Percentiles rank a stretch among this genome's conserved stretches.
Evolutionary conservation across 1,139 yeast genomes (phyloP).

Genomic region (Suhomyces choctaworum): DNA sequence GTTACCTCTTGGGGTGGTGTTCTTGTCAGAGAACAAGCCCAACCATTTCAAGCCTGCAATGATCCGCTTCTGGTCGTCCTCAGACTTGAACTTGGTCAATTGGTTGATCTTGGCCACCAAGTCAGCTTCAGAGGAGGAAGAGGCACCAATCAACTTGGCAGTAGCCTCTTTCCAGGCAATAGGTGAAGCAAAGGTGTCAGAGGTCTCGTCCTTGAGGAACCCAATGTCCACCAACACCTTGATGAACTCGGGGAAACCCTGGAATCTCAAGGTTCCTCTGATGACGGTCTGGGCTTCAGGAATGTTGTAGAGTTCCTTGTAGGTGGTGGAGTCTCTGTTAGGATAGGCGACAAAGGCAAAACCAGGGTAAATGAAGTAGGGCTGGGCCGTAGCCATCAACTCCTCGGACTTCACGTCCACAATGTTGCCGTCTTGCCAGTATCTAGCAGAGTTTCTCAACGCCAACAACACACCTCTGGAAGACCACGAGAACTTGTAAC

Average conservation of each 20-base stretch:
- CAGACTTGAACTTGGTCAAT: conserved; percentile 78
- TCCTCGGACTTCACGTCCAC: conserved; percentile 84
- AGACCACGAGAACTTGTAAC: conserved; percentile 98
- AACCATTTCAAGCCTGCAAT: conserved; percentile 90
- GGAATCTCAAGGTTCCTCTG: conserved; percentile 96
- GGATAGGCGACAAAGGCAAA: conserved; percentile 94
- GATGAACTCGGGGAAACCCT: conserved; percentile 97
- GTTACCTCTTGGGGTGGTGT: conserved; percentile 85
- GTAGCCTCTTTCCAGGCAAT: conserved; percentile 89
- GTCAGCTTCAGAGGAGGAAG: conserved; percentile 69
- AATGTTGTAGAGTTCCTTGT: conserved; percentile 85
- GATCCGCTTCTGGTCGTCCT: conserved; percentile 82
- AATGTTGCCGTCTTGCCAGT: conserved; percentile 81
- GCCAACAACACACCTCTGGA: conserved; percentile 97
- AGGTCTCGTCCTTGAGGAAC: conserved; percentile 76
- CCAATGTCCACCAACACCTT: conserved; percentile 94
- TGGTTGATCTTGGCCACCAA: conserved; percentile 71
- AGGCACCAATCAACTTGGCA: conserved; percentile 71
- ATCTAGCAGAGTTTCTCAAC: conserved; percentile 87
- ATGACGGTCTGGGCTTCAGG: conserved; percentile 97
- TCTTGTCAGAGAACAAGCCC: conserved; percentile 78
- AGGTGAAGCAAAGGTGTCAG: conserved; percentile 56
- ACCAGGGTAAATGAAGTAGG: conserved; percentile 95
- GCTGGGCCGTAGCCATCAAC: conserved; percentile 92
- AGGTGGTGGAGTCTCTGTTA: conserved; percentile 95